phyloP scores from a whole-genome alignment of 345 rosid genomes.

The Syzygium grande region DNA sequence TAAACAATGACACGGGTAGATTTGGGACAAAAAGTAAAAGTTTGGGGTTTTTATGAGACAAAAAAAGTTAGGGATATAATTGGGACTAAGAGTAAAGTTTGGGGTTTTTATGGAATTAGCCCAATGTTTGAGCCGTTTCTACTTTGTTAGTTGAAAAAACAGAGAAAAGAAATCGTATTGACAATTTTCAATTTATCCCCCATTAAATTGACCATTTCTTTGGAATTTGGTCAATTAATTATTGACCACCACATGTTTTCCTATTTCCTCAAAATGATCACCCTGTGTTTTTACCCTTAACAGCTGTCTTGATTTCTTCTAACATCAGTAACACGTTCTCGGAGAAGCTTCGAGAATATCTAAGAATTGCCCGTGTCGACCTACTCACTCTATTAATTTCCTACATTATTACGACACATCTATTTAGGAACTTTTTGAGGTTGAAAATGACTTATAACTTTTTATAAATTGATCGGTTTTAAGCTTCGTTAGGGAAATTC shows the following conservation, averaged over 20 bases:
- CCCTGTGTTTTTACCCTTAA: not conserved
- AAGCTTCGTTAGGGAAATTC: no score
- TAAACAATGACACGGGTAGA: no score
- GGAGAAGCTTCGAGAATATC: not conserved
- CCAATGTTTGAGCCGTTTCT: not conserved
- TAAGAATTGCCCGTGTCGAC: not conserved
- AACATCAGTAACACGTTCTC: not conserved
- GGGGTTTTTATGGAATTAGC: no score
- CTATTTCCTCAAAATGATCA: not conserved
- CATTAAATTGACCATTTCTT: not conserved
- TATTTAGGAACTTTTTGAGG: fast-evolving
- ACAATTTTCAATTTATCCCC: not conserved
- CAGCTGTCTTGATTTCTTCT: not conserved
- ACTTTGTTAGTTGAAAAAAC: not conserved
- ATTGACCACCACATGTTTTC: not conserved
- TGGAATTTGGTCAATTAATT: not conserved
- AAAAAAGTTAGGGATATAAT: no score
- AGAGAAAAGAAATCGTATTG: no score
- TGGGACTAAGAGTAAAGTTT: no score
- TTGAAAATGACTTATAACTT: not conserved
- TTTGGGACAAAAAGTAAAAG: no score
- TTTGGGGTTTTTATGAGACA: no score
- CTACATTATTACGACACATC: fast-evolving
- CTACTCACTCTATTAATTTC: not conserved
- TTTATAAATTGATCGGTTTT: no score